Evolutionary conservation across 495 filamentous ascomycete species (phyloP).

Genomic region (Neurospora sp.): DNA sequence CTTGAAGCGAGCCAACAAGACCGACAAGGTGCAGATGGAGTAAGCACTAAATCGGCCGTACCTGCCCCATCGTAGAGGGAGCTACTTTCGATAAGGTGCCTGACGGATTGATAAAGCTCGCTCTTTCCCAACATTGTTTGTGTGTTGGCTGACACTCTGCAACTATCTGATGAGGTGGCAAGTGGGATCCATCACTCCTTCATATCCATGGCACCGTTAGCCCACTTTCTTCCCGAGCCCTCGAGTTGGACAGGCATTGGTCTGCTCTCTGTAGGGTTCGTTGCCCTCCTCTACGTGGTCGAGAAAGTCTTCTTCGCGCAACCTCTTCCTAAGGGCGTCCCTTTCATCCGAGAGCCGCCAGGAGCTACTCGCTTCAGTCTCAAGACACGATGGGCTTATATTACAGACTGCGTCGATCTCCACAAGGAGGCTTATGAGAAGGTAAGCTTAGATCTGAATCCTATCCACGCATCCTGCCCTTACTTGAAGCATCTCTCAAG

Average conservation of each 20-base stretch:
- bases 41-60: neutral
- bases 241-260: neutral
- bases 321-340: constrained; percentile 13
- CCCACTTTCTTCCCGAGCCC: neutral
- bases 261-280: neutral
- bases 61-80: neutral
- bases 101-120: too few relatives aligned
- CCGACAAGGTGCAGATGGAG: neutral
- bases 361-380: constrained; percentile 15
- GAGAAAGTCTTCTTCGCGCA: constrained; percentile 8
- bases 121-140: neutral
- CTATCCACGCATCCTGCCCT: neutral
- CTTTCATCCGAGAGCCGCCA: constrained; percentile 11
- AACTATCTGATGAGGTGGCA: neutral
- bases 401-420: constrained; percentile 10
- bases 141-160: neutral
- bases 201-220: neutral
- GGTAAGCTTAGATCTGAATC: constrained; percentile 3
- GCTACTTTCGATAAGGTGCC: neutral
- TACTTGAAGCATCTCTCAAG: neutral
- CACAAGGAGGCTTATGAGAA: constrained; percentile 22
- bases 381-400: constrained; percentile 4
- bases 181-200: neutral
- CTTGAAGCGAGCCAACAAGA: neutral
- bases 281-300: neutral